These are phyloP conservation scores for Zoysia pacifica DNA, from an alignment of 176 grass and related monocot species.

Conservation along the genomic window DNA sequence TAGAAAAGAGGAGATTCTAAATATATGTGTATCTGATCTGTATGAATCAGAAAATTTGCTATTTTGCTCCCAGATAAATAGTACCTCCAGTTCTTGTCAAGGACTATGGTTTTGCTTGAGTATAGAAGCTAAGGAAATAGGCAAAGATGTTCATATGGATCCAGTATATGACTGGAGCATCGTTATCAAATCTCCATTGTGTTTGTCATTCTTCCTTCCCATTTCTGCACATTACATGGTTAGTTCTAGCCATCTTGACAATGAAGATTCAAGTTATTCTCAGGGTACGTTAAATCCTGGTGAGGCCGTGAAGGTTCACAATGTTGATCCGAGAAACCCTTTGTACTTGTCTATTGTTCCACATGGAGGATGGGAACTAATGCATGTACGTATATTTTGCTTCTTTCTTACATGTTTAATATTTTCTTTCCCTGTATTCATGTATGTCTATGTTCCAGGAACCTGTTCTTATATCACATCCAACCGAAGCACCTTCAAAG, in stretches of 20 bases:
- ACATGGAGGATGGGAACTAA: conserved; percentile 74
- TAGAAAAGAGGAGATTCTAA: conserved; percentile 46
- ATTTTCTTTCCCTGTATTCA: conserved; percentile 33
- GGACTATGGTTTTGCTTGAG: conserved; percentile 89
- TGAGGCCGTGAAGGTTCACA: conserved; percentile 67
- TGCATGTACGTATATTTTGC: conserved; percentile 59
- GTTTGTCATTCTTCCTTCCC: conserved; percentile 82
- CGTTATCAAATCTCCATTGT: conserved; percentile 72
- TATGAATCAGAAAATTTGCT: conserved; percentile 83
- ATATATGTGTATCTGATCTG: conserved; percentile 85
- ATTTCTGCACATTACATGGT: conserved; percentile 74
- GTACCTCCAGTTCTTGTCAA: conserved; percentile 53
- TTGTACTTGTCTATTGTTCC: conserved; percentile 83
- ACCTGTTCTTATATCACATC: conserved; percentile 88
- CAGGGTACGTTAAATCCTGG: conserved; percentile 73
- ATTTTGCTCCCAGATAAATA: conserved; percentile 72
- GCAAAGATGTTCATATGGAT: conserved; percentile 81
- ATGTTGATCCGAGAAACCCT: conserved; percentile 77
- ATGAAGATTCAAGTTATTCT: conserved; percentile 61
- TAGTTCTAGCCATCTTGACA: conserved; percentile 42
- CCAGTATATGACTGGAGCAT: conserved; percentile 92
- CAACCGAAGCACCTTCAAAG: conserved; percentile 69
- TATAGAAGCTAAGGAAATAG: conserved; percentile 87
- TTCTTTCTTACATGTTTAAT: conserved; percentile 20
- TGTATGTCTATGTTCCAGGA: conserved; percentile 58